A percentile compares a stretch with the other conserved stretches of the same genome.
Conservation (phyloP, 306 rosid genomes). For the Medicago truncatula region DNA sequence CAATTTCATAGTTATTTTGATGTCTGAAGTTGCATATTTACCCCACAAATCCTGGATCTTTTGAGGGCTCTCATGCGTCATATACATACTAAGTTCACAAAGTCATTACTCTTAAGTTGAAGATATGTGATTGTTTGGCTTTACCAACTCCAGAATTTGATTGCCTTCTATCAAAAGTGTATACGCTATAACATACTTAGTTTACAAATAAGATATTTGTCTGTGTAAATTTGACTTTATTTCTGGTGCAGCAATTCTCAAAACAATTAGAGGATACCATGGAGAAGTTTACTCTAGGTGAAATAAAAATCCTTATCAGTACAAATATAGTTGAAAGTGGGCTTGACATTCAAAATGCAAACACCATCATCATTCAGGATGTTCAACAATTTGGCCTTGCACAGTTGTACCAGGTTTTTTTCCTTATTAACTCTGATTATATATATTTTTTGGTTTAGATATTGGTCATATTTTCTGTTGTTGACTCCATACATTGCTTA, state of each 20-base stretch:
- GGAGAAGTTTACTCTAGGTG: slow-evolving; percentile 86
- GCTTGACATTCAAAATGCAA: slow-evolving; percentile 98
- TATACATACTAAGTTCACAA: background rate
- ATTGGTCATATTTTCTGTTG: slow-evolving; percentile 18
- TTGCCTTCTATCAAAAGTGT: slow-evolving; percentile 10
- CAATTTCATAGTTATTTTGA: background rate
- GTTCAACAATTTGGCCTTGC: slow-evolving; percentile 98
- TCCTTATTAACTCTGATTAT: slow-evolving; percentile 33
- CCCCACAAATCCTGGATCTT: no score
- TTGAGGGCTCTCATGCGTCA: slow-evolving; percentile 25
- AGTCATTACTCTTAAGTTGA: slow-evolving; percentile 21
- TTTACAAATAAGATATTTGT: slow-evolving; percentile 39
- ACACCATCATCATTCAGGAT: slow-evolving; percentile 95
- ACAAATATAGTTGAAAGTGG: slow-evolving; percentile 98
- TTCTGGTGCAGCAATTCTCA: slow-evolving; percentile 79
- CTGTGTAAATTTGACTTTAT: slow-evolving; percentile 16
- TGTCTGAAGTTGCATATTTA: background rate
- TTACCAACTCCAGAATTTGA: slow-evolving; percentile 15
- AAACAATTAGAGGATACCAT: slow-evolving; percentile 92
- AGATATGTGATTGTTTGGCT: slow-evolving; percentile 11
- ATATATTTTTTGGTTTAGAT: background rate
- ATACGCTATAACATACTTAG: background rate
- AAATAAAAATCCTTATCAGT: slow-evolving; percentile 81
- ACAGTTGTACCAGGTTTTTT: slow-evolving; percentile 87
- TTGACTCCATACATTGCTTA: slow-evolving; percentile 8